phyloP scores from a whole-genome alignment of 352 stramenopile genomes.

The Blastocystis hominis region DNA sequence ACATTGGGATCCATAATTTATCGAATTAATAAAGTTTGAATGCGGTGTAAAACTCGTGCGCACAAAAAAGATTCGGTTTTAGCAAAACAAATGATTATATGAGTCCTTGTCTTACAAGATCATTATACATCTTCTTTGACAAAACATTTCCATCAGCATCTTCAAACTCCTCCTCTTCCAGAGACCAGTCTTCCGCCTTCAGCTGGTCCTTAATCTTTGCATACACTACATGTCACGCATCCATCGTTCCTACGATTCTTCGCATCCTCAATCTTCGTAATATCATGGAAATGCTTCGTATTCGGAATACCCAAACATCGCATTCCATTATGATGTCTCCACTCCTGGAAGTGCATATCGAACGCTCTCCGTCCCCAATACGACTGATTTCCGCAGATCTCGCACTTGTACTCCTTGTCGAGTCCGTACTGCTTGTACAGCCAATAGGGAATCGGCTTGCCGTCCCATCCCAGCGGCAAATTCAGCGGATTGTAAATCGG shows the following conservation, averaged over 20 bases:
- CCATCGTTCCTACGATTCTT: conserved; percentile 68
- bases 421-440: conserved; percentile 98
- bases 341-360: conserved; percentile 94
- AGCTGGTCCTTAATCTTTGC: conserved; percentile 85
- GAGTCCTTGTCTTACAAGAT: conserved; percentile 88
- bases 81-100: conserved; percentile 63
- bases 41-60: no score
- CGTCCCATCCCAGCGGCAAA: conserved; percentile 91
- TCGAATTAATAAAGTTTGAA: neutral
- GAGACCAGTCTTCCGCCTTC: conserved; percentile 82
- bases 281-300: conserved; percentile 98
- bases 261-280: conserved; percentile 92
- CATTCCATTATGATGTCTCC: conserved; percentile 92
- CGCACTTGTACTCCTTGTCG: conserved; percentile 92
- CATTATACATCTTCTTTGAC: conserved; percentile 89
- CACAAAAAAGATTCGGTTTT: neutral
- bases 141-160: conserved; percentile 96
- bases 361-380: conserved; percentile 90
- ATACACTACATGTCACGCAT: conserved; percentile 71
- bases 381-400: conserved; percentile 96
- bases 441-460: conserved; percentile 98
- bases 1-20: neutral
- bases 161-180: conserved; percentile 93
- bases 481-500: conserved; percentile 97
- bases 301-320: conserved; percentile 95